Evolutionary conservation across 176 grass and related monocot species (phyloP).

Genomic region (Puya raimondii): DNA sequence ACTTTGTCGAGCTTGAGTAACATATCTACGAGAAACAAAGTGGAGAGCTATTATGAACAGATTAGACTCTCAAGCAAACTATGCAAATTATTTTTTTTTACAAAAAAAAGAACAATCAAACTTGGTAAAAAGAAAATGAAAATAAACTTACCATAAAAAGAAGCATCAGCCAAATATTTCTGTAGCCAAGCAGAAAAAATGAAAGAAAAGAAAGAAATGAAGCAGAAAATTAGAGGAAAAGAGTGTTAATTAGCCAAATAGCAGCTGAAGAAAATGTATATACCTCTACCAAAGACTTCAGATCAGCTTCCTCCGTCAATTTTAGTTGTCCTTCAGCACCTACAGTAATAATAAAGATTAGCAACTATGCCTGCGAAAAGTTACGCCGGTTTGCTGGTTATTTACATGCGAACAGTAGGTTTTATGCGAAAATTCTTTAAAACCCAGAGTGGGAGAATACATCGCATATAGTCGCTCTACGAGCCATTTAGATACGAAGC

Average conservation of each 20-base stretch:
- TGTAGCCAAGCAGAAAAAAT: conserved; percentile 7
- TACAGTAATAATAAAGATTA: conserved; percentile 19
- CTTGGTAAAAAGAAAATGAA: not conserved
- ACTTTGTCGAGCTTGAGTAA: too few species aligned
- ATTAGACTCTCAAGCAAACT: not conserved
- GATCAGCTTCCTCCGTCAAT: conserved; percentile 18
- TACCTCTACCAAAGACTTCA: conserved; percentile 48
- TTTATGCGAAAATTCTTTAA: not conserved
- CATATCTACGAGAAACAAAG: too few species aligned
- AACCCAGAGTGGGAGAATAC: conserved; percentile 25
- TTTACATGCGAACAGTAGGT: not conserved
- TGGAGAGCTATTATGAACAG: too few species aligned
- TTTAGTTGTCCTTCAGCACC: conserved; percentile 17
- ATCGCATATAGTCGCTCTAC: conserved; percentile 16
- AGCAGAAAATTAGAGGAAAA: not conserved
- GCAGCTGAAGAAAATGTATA: not conserved
- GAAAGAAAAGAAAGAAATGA: conserved; percentile 8
- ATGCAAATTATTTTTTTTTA: conserved; percentile 8
- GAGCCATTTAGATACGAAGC: not conserved
- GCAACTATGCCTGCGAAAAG: conserved; percentile 1
- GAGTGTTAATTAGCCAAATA: not conserved
- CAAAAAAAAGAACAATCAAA: not conserved
- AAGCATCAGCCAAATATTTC: conserved; percentile 43
- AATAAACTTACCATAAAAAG: conserved; percentile 51
- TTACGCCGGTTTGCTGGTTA: too few species aligned